Evolutionary conservation across 805 yeast genomes (phyloP), one percentile per base, ranked within the genome.

Genomic region (Phaffomyces thermotolerans): DNA sequence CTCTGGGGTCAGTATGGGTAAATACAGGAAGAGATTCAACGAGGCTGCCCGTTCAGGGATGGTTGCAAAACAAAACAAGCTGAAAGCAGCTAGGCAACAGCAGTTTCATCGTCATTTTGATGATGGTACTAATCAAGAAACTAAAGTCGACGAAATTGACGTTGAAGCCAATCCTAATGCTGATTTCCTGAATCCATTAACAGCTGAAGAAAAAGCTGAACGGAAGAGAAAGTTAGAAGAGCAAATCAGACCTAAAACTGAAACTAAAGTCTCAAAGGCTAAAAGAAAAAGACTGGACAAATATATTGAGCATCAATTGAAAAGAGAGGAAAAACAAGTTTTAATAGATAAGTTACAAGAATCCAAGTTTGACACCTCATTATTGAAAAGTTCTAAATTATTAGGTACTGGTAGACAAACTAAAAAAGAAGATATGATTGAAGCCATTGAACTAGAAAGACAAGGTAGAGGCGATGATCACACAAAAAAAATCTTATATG

Each of bases 241-340:
- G 24, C 62, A 79, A 8, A 68, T 84, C 44, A 62, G 71, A 24
- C 81, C 86, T 36, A 73, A 72, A 43, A 68, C 75, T 43, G 91
- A 86, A 46, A 58, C 80, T 13, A 88, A 88, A 57, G 63, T 85
- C 32, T 79, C 90, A 1, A 68, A 78, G 40, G 74, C 82, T 39
- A 84, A 91, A 68, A 72, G 70, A 75, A 78, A 84, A 66, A 67
- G 98, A 45, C 66, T 91, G 36, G 97, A 91, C 49, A 91, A 91
- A 63, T 91, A 88, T 62, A 88, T 91, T 33, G 95, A 89, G 46
- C 95, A 86, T 64, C 96, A 89, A 60, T 58, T 89, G 53, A 84
- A 83, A 56, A 70, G 95, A 58, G 95, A 91, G 60, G 98, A 91
- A 64, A 85, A 85, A 62, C 84, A 84, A 52, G 73, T 75, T 3